phyloP scores from a whole-genome alignment of 2,329 filamentous ascomycete genomes.

The Penicillium expansum region DNA sequence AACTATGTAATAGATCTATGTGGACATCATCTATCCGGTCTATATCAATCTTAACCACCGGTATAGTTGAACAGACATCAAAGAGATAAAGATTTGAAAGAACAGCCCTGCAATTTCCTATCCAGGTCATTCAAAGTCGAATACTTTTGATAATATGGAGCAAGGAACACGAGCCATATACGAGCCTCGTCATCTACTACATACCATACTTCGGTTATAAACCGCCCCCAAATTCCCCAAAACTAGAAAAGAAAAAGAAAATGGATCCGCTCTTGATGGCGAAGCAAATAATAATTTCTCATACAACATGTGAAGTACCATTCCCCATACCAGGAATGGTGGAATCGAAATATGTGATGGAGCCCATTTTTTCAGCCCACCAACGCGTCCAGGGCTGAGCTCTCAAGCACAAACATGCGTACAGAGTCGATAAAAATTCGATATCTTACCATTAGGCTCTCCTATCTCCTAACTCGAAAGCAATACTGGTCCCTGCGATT shows the following conservation, averaged over 20 bases:
- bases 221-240: background rate
- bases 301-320: background rate
- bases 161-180: background rate
- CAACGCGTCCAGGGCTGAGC: background rate
- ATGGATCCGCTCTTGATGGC: background rate
- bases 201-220: background rate
- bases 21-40: background rate
- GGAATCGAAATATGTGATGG: background rate
- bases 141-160: background rate
- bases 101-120: background rate
- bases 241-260: background rate
- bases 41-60: background rate
- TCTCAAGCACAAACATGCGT: background rate
- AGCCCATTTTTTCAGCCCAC: background rate
- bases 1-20: background rate
- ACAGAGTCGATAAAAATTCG: background rate
- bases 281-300: background rate
- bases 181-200: background rate
- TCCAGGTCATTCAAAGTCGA: background rate
- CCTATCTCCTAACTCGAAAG: conserved; percentile 47
- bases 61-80: background rate
- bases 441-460: background rate
- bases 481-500: conserved; percentile 58
- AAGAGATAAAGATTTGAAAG: background rate
- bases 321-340: background rate